Base-by-base conservation (phyloP, 2,329 filamentous ascomycete genomes). In the Leptographium procerum region DNA sequence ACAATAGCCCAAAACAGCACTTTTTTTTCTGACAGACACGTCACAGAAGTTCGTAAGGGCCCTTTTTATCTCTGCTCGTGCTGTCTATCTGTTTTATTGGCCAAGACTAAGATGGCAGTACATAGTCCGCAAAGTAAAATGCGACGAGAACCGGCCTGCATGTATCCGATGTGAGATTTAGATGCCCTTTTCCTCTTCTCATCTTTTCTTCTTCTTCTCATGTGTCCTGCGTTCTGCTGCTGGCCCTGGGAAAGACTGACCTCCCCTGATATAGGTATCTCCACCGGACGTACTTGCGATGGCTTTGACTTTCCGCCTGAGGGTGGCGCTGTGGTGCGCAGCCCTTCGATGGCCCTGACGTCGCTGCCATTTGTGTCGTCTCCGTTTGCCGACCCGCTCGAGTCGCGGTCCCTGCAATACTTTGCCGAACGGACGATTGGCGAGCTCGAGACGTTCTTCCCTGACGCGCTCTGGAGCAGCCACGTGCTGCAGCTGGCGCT, bases 381-480 rank as follows among this genome's bases (percentile, higher is more conserved):
- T 43, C 55, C 1, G 34, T 59, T 52, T 33, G 36, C 55, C 22
- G 55, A 61, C 24, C 59, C 61, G 0, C 53, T 57, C 11, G 61
- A 62, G 26, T 43, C 61, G 1, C 61, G 61, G 6, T 60, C 59
- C 2, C 59, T 62, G 22, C 50, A 56, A 33, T 62, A 55, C 28
- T 62, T 59, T 50, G 45, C 58, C 10, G 59, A 62, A 51, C 52
- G 57, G 22, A 62, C 61, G 2, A 51, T 59, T 11, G 40, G 33
- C 16, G 57, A 61, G 22, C 36, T 62, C 13, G 57, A 62, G 50
- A 55, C 47, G 1, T 62, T 62, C n/a, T 56, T 62, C 3, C 59
- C 61, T 4, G 61, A 62, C 53, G 48, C 55, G 26, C 59, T 61
- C 16, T 62, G 61, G 61, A 59, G 59, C 52, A 59, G 55, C 52